Evolutionary conservation across 2,329 filamentous ascomycete species (phyloP).

Genomic region (Dendryphion nanum): DNA sequence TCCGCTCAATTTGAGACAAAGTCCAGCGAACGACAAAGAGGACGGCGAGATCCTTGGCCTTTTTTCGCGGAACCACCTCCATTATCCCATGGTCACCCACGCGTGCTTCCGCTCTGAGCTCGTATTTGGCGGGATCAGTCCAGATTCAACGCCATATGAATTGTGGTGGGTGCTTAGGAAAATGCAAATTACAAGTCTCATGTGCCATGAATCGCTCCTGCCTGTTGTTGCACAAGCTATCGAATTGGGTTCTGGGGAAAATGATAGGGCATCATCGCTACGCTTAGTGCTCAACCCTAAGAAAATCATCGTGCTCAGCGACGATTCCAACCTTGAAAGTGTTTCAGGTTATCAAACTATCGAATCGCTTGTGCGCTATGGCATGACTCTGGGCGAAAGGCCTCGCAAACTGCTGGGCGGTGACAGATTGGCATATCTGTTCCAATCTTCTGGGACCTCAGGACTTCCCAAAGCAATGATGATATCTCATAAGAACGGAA

Average conservation of each 20-base stretch:
- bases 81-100: conserved; percentile 30
- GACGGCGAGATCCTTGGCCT: conserved; percentile 30
- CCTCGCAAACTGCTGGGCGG: conserved; percentile 21
- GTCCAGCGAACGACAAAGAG: conserved; percentile 21
- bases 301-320: conserved; percentile 28
- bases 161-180: conserved; percentile 32
- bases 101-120: conserved; percentile 29
- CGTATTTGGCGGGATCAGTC: conserved; percentile 32
- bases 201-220: conserved; percentile 28
- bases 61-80: conserved; percentile 28
- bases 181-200: conserved; percentile 29
- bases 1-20: conserved; percentile 16
- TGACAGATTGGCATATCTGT: conserved; percentile 26
- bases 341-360: conserved; percentile 22
- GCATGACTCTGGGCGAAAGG: conserved; percentile 15
- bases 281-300: conserved; percentile 19
- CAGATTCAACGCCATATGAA: conserved; percentile 28
- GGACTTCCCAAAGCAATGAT: conserved; percentile 36
- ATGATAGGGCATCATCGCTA: conserved; percentile 14
- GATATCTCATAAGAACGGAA: conserved; percentile 29
- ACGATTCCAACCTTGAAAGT: conserved; percentile 15
- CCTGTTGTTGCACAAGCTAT: conserved; percentile 22
- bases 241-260: conserved; percentile 22
- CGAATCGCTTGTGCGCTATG: conserved; percentile 22
- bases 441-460: conserved; percentile 29